These are phyloP conservation scores for Pseudonectria buxi DNA, from an alignment of 2,329 filamentous ascomycete species.

Conservation along the genomic window DNA sequence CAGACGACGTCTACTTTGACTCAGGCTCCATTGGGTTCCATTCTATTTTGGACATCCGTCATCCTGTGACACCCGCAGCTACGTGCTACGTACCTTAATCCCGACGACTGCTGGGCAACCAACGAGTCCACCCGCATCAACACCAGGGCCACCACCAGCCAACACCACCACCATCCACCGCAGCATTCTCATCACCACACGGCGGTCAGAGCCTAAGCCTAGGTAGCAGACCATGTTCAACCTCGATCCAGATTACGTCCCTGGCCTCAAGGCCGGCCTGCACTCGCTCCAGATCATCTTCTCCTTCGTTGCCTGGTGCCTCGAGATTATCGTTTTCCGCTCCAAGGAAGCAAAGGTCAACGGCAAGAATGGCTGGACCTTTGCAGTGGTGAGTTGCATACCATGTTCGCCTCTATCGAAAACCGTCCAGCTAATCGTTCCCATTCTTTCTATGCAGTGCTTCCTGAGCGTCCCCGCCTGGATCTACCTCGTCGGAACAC, in stretches of 20 bases:
- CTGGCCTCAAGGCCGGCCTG: conserved; percentile 49
- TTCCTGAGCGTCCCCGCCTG: conserved; percentile 58
- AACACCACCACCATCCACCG: conserved; percentile 3
- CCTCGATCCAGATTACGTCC: conserved; percentile 47
- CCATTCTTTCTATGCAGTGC: conserved; percentile 38
- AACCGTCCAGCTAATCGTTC: conserved; percentile 1
- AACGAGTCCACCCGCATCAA: too few relatives aligned
- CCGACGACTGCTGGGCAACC: too few relatives aligned
- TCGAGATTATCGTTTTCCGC: conserved; percentile 55
- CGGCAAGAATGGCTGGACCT: conserved; percentile 56
- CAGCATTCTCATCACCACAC: background rate
- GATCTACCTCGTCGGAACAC: conserved; percentile 59
- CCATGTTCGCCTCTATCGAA: background rate
- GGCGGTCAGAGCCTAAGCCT: background rate
- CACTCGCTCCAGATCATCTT: conserved; percentile 50
- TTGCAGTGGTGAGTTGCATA: conserved; percentile 48
- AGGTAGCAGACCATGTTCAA: conserved; percentile 38
- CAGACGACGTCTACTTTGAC: too few relatives aligned
- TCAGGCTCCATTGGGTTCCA: too few relatives aligned
- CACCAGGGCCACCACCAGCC: too few relatives aligned
- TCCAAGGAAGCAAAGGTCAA: conserved; percentile 41
- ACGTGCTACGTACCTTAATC: too few relatives aligned
- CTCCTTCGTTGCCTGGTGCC: conserved; percentile 48
- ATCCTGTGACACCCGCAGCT: too few relatives aligned
- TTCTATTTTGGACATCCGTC: too few relatives aligned